Base-by-base conservation (phyloP, 2,329 filamentous ascomycete genomes). In the Pezicula rhizophila region DNA sequence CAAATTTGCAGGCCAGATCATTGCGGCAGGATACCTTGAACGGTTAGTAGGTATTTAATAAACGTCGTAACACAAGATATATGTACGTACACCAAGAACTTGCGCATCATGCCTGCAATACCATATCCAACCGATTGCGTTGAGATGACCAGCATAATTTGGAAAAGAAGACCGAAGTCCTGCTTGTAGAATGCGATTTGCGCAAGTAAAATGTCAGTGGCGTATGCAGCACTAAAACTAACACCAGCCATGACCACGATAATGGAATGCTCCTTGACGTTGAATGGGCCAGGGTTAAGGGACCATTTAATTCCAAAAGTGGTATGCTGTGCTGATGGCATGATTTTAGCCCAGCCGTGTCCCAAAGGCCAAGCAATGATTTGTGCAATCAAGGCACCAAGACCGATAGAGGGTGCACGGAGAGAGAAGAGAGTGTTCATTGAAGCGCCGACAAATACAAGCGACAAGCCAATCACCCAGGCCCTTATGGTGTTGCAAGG, bases 111-210 rank as follows among this genome's bases (percentile, higher is more conserved):
- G 2, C 80, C 80, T 5, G 82, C 80, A 35, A 84, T 69, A 2
- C 80, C 80, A 53, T 84, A 84, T 8, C 82, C 82, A 51, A 81
- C 78, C 55, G 79, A 74, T 50, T 84, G 77, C 1, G 78, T 83
- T 2, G 78, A 80, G 50, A 83, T 74, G 50, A 73, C 75, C 53
- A 82, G 71, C 12, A 85, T 66, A 4, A 83, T 64, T 62, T 84
- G 76, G 65, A 82, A 82, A 1, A 71, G 72, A 67, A 76, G 78
- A 46, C 76, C 10, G 85, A 67, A 49, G 82, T 84, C 63, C 87
- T 85, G 2, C 81, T 85, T 7, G 80, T 89, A 89, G 58, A 88
- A 89, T 14, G 84, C 75, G 15, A 80, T 68, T 66, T 87, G 84
- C 0, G 84, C 85, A 4, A 87, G 70, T 41, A 90, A 77, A 42